These are phyloP conservation scores for Mycena floridula DNA, from an alignment of 768 basidiomycete species.

Conservation along the genomic window DNA sequence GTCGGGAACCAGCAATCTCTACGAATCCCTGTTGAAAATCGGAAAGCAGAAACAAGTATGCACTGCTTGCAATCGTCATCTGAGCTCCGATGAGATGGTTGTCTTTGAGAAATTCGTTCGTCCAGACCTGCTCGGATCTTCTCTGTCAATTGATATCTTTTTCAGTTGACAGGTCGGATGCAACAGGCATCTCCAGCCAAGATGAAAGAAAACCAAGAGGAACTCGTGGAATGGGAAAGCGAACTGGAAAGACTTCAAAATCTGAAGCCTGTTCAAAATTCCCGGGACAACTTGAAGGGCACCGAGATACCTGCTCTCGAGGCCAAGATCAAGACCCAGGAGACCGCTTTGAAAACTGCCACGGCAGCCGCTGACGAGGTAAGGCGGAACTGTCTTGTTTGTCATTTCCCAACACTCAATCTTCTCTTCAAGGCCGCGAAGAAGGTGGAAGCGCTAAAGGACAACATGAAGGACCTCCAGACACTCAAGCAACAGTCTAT, in stretches of 20 bases:
- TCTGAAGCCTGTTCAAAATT: slow-evolving; percentile 50
- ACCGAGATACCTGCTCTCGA: slow-evolving; percentile 67
- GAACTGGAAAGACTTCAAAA: slow-evolving; percentile 52
- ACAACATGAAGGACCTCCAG: slow-evolving; percentile 54
- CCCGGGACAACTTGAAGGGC: slow-evolving; percentile 45
- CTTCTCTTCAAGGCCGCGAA: slow-evolving; percentile 38
- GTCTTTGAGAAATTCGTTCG: slow-evolving; percentile 70
- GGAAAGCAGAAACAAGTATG: slow-evolving; percentile 68
- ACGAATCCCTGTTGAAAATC: slow-evolving; percentile 43
- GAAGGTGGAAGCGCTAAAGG: slow-evolving; percentile 45
- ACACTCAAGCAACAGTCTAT: slow-evolving; percentile 55
- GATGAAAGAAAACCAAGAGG: slow-evolving; percentile 34
- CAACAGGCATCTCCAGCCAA: slow-evolving; percentile 46
- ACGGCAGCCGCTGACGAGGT: slow-evolving; percentile 56
- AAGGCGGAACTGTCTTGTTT: slow-evolving; percentile 8
- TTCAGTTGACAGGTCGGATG: slow-evolving; percentile 60
- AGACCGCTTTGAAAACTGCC: slow-evolving; percentile 18
- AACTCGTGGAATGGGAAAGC: slow-evolving; percentile 53
- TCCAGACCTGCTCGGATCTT: too few species aligned
- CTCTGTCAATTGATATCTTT: too few species aligned
- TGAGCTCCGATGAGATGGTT: slow-evolving; percentile 43
- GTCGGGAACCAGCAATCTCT: slow-evolving; percentile 33
- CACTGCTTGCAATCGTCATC: slow-evolving; percentile 65
- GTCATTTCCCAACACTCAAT: slow-evolving; percentile 4
- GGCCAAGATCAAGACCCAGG: slow-evolving; percentile 50